These are phyloP conservation scores for Pythium grandisporangium DNA, from an alignment of 352 stramenopile genomes.

Conservation along the genomic window DNA sequence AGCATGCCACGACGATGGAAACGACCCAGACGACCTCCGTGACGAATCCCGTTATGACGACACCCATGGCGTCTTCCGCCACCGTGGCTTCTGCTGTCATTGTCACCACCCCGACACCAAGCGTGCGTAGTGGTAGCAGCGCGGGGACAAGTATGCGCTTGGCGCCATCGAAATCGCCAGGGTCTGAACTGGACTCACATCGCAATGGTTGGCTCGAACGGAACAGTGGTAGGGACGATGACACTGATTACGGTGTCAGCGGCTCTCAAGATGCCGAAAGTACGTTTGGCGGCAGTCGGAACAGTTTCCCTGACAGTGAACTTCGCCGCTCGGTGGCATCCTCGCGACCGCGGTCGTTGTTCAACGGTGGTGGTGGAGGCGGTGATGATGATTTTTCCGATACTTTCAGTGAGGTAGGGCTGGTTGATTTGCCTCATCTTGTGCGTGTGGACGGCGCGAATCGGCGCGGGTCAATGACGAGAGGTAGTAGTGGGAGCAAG, in stretches of 20 bases:
- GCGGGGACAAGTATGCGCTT: slow-evolving; percentile 14
- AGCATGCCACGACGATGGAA: too few relatives aligned
- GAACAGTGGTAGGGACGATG: neutral
- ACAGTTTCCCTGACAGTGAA: slow-evolving; percentile 22
- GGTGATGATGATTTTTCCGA: slow-evolving; percentile 53
- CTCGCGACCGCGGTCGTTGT: too few relatives aligned
- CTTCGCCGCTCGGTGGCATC: too few relatives aligned
- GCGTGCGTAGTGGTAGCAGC: slow-evolving; percentile 2
- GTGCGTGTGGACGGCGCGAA: slow-evolving; percentile 51
- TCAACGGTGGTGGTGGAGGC: too few relatives aligned
- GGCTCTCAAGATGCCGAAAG: slow-evolving; percentile 1
- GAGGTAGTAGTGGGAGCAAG: too few relatives aligned
- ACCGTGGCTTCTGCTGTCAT: too few relatives aligned
- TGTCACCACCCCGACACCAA: slow-evolving; percentile 9
- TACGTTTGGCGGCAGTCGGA: slow-evolving; percentile 3
- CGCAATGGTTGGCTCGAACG: slow-evolving; percentile 6
- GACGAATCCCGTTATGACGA: too few relatives aligned
- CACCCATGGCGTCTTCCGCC: too few relatives aligned
- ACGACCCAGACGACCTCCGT: too few relatives aligned
- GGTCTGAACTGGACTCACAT: slow-evolving; percentile 9
- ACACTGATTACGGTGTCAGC: too few relatives aligned
- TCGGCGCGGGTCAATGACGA: neutral
- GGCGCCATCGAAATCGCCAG: slow-evolving; percentile 1
- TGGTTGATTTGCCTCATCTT: slow-evolving; percentile 59
- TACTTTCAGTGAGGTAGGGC: slow-evolving; percentile 68